Conservation (phyloP, 2,329 filamentous ascomycete species). For the Phialophora tarda region DNA sequence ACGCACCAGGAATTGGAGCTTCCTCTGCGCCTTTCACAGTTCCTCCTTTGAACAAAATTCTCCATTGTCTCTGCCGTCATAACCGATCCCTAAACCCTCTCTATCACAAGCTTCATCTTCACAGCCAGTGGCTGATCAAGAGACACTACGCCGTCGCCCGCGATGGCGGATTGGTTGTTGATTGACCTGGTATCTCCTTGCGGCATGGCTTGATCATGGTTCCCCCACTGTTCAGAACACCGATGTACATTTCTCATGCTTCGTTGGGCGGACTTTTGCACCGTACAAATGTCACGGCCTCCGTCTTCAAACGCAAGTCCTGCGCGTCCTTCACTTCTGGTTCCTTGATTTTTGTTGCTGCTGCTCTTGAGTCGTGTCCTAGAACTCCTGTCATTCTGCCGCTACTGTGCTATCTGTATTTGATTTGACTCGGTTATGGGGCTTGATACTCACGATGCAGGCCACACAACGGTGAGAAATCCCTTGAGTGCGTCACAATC, state of each 20-base stretch:
- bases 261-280: constrained; percentile 1
- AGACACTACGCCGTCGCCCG: background rate
- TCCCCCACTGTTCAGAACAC: constrained; percentile 1
- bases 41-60: background rate
- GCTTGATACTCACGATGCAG: background rate
- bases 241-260: constrained; percentile 7
- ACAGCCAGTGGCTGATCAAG: constrained; percentile 7
- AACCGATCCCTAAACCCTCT: constrained; percentile 21
- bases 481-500: background rate
- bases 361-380: background rate
- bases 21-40: background rate
- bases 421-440: constrained; percentile 23
- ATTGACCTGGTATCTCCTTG: background rate
- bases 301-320: background rate
- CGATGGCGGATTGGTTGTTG: constrained; percentile 3
- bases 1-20: background rate
- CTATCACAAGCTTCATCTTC: constrained; percentile 7
- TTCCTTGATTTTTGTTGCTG: background rate
- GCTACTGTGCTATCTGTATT: background rate
- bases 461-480: constrained; percentile 15
- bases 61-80: constrained; percentile 22
- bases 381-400: background rate
- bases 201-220: background rate
- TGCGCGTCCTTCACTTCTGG: background rate
- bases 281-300: constrained; percentile 3